Evolutionary conservation across 2,329 filamentous ascomycete genomes (phyloP).

Genomic region (Sarocladium brachiariae): DNA sequence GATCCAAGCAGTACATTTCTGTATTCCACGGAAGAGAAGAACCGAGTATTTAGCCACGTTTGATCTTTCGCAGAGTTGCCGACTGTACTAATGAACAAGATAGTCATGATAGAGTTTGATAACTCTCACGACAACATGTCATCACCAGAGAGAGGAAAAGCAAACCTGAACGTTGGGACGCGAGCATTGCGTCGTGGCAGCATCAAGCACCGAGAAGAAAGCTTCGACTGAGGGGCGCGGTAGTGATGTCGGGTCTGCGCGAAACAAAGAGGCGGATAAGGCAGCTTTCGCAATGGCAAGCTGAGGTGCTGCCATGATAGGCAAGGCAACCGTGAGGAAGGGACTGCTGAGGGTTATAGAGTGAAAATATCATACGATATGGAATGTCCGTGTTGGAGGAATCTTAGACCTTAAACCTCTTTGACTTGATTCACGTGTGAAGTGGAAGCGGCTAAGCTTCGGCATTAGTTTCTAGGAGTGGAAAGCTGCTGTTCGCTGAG

Average conservation of each 20-base stretch:
- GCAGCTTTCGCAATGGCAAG: constrained; percentile 73
- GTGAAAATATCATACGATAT: too few relatives aligned
- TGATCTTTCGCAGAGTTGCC: constrained; percentile 10
- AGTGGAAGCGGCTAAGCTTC: not conserved
- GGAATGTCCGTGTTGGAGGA: too few relatives aligned
- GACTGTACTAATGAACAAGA: not conserved
- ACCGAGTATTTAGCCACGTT: constrained; percentile 17
- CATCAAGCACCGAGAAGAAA: constrained; percentile 61
- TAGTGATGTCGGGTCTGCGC: constrained; percentile 64
- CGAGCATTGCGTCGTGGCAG: constrained; percentile 64
- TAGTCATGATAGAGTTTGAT: not conserved
- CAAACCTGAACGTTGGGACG: constrained; percentile 85
- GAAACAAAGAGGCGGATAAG: constrained; percentile 66
- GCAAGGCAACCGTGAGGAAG: not conserved
- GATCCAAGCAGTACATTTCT: constrained; percentile 89
- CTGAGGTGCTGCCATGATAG: constrained; percentile 58
- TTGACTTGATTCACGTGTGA: not conserved
- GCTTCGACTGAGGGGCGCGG: constrained; percentile 61
- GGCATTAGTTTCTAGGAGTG: not conserved
- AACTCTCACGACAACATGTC: not conserved
- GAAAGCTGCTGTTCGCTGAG: too few relatives aligned
- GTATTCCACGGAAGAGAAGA: constrained; percentile 24
- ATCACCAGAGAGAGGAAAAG: constrained; percentile 19
- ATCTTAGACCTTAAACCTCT: too few relatives aligned
- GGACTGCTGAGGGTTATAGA: not conserved